Base-by-base conservation (phyloP, 805 yeast genomes). In the Suhomyces xylopsoci region DNA sequence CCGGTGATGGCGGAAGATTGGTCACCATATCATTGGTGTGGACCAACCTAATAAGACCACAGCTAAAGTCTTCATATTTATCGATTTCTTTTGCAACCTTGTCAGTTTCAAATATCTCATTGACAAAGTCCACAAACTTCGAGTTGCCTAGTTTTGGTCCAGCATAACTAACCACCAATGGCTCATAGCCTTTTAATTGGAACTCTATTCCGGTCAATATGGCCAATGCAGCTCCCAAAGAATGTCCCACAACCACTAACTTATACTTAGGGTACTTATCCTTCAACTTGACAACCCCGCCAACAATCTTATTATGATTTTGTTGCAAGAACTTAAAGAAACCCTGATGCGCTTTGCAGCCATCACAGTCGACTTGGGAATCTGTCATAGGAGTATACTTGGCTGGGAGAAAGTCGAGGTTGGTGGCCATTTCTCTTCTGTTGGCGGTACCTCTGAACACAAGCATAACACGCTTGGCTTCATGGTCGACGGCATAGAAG, bases 221-320 rank as follows among this genome's bases (percentile, higher is more conserved):
- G 1, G 91, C 85, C 49, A 86, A 65, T 0, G 92, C 91, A 6
- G 85, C 96, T 3, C 91, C 92, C 42, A 88, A 67, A 0, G 94
- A 88, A 66, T 89, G 96, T 0, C 96, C 96, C 1, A 84, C 71
- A 1, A 85, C 74, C 1, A 80, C 74, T 4, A 87, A 53, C 19
- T 72, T 63, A 62, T 83, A 85, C 22, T 74, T 77, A 0, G 83
- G 80, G 59, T 77, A 67, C 17, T 70, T 60, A 9, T 64, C 53
- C 19, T 69, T 63, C 17, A 77, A 59, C 1, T 58, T 55, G 12
- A 67, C 59, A 1, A 84, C 68, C 7, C 61, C 36, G 6, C 30
- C 40, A 34, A 80, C 62, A 32, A 79, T 70, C 9, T 66, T 58
- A 2, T 62, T 67, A 47, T 76, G 70, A 54, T 81, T 74, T 12